These are phyloP conservation scores for Wickerhamomyces hampshirensis DNA, from an alignment of 805 yeast species.

Conservation along the genomic window DNA sequence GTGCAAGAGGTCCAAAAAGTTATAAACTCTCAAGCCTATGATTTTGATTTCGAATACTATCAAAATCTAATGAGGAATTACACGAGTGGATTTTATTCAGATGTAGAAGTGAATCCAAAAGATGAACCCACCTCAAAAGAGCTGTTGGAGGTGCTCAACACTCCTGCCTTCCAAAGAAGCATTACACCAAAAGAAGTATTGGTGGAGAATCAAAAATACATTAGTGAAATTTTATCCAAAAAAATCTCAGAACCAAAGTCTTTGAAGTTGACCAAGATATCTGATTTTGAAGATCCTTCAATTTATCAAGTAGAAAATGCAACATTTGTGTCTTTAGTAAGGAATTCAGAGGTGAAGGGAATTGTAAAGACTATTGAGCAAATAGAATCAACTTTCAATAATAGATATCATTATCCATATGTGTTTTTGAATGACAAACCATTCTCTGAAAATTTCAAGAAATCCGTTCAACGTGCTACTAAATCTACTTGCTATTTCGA, in stretches of 20 bases:
- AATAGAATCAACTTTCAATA: conserved; percentile 62
- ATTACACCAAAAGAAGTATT: conserved; percentile 13
- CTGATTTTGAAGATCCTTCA: conserved; percentile 7
- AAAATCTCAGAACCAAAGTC: conserved; percentile 26
- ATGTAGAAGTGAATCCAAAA: too few relatives aligned
- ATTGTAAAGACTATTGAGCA: conserved; percentile 50
- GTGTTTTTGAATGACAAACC: conserved; percentile 71
- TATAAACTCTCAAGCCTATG: conserved; percentile 6
- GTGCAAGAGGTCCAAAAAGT: conserved; percentile 9
- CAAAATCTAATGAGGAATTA: conserved; percentile 20
- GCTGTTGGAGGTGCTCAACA: too few relatives aligned
- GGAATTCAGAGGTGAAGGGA: conserved; percentile 53
- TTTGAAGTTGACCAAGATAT: conserved; percentile 12
- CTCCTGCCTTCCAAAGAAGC: conserved; percentile 4
- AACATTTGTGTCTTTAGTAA: conserved; percentile 66
- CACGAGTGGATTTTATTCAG: conserved; percentile 13
- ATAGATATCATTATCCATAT: conserved; percentile 73
- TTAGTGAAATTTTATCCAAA: conserved; percentile 5
- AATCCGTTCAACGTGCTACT: conserved; percentile 34
- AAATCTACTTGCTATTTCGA: conserved; percentile 44
- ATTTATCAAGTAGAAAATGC: conserved; percentile 52
- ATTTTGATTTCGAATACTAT: conserved; percentile 13
- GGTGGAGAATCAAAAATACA: conserved; percentile 7
- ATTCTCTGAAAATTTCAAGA: conserved; percentile 54
- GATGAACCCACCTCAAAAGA: too few relatives aligned